Evolutionary conservation across 176 grass and related monocot species (phyloP).

Genomic region (Tillandsia fasciculata): DNA sequence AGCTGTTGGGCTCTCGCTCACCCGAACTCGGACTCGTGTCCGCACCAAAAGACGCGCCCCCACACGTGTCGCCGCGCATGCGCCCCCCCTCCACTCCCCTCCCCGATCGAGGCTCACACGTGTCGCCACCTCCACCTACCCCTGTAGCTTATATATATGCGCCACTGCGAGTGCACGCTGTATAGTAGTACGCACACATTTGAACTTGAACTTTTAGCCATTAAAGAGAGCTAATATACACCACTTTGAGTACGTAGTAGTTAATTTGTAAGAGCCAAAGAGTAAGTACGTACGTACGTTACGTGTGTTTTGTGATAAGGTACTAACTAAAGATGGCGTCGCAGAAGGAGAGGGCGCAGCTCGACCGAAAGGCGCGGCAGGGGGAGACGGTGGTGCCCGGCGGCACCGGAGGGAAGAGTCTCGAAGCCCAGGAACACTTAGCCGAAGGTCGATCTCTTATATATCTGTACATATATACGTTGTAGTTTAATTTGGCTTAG

Average conservation of each 20-base stretch:
- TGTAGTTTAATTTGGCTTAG: no score
- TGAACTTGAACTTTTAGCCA: no score
- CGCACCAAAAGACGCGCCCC: not conserved
- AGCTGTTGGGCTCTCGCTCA: not conserved
- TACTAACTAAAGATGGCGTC: constrained; percentile 15
- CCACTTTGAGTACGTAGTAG: not conserved
- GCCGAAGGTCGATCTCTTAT: constrained; percentile 24
- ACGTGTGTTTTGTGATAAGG: not conserved
- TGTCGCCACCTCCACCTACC: not conserved
- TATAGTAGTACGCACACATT: no score
- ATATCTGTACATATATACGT: not conserved
- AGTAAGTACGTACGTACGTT: not conserved
- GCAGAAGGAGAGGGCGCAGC: constrained; percentile 21
- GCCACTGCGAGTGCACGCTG: no score
- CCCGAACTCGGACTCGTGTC: not conserved
- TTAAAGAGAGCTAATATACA: not conserved
- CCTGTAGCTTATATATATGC: not conserved
- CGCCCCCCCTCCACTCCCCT: not conserved
- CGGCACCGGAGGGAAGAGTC: constrained; percentile 36
- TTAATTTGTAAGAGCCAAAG: not conserved
- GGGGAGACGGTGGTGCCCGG: constrained; percentile 30
- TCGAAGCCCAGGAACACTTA: constrained; percentile 32
- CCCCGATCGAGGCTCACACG: not conserved
- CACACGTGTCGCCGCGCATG: not conserved
- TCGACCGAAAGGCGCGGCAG: constrained; percentile 20